Evolutionary conservation across 2,329 filamentous ascomycete genomes (phyloP).

Genomic region (Penicillium sp.): DNA sequence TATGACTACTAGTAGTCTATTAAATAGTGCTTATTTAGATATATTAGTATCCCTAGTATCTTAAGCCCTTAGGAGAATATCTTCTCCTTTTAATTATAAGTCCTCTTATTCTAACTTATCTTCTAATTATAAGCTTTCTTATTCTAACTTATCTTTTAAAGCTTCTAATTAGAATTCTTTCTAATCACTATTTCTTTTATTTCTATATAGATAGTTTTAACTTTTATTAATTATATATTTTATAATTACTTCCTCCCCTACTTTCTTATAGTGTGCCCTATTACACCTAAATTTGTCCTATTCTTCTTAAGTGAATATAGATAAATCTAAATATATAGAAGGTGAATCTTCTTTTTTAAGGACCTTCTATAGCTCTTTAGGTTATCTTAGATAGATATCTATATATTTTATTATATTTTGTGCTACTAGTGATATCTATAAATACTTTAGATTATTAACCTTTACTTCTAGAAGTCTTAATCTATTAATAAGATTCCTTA

Average conservation of each 20-base stretch:
- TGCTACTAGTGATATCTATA: background rate
- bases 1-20: background rate
- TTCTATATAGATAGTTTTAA: background rate
- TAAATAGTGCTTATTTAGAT: background rate
- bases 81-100: background rate
- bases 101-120: background rate
- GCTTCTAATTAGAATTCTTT: background rate
- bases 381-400: too few species aligned
- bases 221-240: background rate
- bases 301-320: slow-evolving; percentile 7
- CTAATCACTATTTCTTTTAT: too few species aligned
- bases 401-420: background rate
- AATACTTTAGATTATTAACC: background rate
- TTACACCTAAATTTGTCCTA: slow-evolving; percentile 1
- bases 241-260: background rate
- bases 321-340: background rate
- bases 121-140: too few species aligned
- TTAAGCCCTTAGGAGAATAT: background rate
- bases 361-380: background rate
- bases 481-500: slow-evolving; percentile 3
- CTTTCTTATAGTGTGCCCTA: background rate
- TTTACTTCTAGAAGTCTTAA: background rate
- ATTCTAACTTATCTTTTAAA: background rate
- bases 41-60: background rate
- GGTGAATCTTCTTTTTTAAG: background rate